Evolutionary conservation across 2,329 filamentous ascomycete genomes (phyloP).

Genomic region (Parastagonospora avenae): DNA sequence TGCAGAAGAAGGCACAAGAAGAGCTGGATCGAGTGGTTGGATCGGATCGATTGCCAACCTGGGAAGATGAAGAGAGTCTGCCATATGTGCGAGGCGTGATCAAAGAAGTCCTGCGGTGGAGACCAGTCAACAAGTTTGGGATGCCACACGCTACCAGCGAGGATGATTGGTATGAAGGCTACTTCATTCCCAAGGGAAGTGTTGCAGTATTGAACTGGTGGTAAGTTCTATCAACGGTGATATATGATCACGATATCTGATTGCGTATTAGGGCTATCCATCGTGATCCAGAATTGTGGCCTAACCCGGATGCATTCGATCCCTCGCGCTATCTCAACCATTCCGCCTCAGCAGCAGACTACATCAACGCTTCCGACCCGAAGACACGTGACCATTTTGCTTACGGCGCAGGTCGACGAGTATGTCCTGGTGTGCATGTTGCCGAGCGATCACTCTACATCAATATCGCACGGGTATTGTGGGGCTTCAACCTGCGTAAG

Average conservation of each 20-base stretch:
- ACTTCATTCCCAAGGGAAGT: constrained; percentile 46
- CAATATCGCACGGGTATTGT: constrained; percentile 42
- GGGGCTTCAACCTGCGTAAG: constrained; percentile 42
- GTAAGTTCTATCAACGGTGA: constrained; percentile 13
- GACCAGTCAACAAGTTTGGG: constrained; percentile 38
- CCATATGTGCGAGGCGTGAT: constrained; percentile 44
- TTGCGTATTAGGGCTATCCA: constrained; percentile 37
- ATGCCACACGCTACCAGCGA: constrained; percentile 42
- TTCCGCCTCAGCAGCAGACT: constrained; percentile 35
- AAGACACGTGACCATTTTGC: constrained; percentile 44
- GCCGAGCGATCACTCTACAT: constrained; percentile 46
- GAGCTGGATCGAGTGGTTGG: constrained; percentile 40
- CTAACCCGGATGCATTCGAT: constrained; percentile 37
- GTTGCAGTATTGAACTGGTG: constrained; percentile 43
- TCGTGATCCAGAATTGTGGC: constrained; percentile 31
- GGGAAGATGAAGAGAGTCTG: constrained; percentile 36
- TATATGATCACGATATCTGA: background rate
- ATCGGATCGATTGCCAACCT: constrained; percentile 32
- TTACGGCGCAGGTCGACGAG: constrained; percentile 42
- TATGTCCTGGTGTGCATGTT: constrained; percentile 45
- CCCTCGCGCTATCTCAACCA: constrained; percentile 33
- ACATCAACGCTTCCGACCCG: constrained; percentile 37
- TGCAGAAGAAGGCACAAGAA: constrained; percentile 32
- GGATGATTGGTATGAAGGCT: constrained; percentile 46
- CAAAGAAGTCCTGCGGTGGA: constrained; percentile 40